These are phyloP conservation scores for Fragilaria radians DNA, from an alignment of 108 stramenopile genomes.

Conservation along the genomic window DNA sequence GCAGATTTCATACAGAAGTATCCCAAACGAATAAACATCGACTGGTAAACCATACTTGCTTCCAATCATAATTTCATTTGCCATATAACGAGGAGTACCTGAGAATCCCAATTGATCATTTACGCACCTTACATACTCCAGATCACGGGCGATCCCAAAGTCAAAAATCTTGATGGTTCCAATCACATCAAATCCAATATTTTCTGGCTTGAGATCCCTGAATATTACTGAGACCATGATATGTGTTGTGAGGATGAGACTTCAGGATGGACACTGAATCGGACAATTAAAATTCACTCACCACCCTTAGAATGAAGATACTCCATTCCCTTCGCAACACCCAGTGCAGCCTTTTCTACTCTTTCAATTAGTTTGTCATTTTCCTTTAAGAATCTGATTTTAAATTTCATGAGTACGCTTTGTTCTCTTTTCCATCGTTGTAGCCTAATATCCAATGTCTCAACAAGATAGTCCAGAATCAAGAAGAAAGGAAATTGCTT, in stretches of 20 bases:
- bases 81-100: slow-evolving; percentile 46
- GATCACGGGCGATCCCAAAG: slow-evolving; percentile 43
- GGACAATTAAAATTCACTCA: neutral
- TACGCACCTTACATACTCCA: slow-evolving; percentile 13
- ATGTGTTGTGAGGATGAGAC: neutral
- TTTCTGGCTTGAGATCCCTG: slow-evolving; percentile 22
- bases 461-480: slow-evolving; percentile 43
- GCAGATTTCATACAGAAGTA: slow-evolving; percentile 46
- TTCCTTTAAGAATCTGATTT: neutral
- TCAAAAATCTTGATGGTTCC: slow-evolving; percentile 46
- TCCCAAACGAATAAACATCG: slow-evolving; percentile 55
- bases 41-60: slow-evolving; percentile 24
- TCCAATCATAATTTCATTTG: slow-evolving; percentile 19
- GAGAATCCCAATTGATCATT: slow-evolving; percentile 3
- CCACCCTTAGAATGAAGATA: slow-evolving; percentile 26
- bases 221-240: slow-evolving; percentile 3
- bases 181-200: slow-evolving; percentile 36
- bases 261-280: neutral
- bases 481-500: slow-evolving; percentile 27
- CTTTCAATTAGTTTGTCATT: slow-evolving; percentile 4
- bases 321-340: slow-evolving; percentile 33
- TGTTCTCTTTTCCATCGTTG: slow-evolving; percentile 12
- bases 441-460: slow-evolving; percentile 39
- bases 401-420: neutral
- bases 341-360: slow-evolving; percentile 22